Conservation (phyloP, 352 stramenopile species). For the Phytophthora lateralis region DNA sequence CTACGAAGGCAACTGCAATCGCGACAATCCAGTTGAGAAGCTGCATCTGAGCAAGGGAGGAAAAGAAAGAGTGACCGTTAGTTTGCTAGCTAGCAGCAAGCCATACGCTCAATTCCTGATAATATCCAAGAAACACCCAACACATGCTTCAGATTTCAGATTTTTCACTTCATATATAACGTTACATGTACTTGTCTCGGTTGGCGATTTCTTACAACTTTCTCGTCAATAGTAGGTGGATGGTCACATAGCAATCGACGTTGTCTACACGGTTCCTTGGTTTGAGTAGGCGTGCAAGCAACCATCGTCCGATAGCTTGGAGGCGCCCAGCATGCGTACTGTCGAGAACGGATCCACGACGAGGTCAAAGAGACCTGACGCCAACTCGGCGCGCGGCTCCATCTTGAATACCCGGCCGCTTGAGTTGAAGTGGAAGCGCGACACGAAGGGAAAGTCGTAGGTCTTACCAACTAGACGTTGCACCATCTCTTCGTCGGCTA, state of each 20-base stretch:
- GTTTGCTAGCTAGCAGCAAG: neutral
- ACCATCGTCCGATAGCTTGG: slow-evolving; percentile 54
- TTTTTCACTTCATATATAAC: too few relatives aligned
- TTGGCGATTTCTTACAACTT: too few relatives aligned
- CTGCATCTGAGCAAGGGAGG: slow-evolving; percentile 1
- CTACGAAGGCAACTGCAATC: neutral
- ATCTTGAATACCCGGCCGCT: slow-evolving; percentile 54
- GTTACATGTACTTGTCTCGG: too few relatives aligned
- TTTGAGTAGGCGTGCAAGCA: slow-evolving; percentile 60
- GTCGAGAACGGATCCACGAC: slow-evolving; percentile 61
- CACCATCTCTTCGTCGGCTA: slow-evolving; percentile 64
- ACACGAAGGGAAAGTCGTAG: slow-evolving; percentile 61
- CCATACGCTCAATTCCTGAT: neutral
- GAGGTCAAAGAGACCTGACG: slow-evolving; percentile 54
- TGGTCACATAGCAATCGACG: too few relatives aligned
- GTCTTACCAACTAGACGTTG: slow-evolving; percentile 63
- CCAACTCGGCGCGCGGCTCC: slow-evolving; percentile 59
- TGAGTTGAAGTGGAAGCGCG: slow-evolving; percentile 60
- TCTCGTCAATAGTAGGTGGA: too few relatives aligned
- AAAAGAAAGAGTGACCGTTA: neutral
- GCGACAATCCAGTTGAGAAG: neutral
- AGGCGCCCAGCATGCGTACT: slow-evolving; percentile 57
- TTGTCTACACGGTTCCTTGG: neutral
- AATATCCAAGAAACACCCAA: neutral
- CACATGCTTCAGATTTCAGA: neutral